These are phyloP conservation scores for Emmonsia crescens DNA, from an alignment of 2,329 filamentous ascomycete species.

Conservation along the genomic window DNA sequence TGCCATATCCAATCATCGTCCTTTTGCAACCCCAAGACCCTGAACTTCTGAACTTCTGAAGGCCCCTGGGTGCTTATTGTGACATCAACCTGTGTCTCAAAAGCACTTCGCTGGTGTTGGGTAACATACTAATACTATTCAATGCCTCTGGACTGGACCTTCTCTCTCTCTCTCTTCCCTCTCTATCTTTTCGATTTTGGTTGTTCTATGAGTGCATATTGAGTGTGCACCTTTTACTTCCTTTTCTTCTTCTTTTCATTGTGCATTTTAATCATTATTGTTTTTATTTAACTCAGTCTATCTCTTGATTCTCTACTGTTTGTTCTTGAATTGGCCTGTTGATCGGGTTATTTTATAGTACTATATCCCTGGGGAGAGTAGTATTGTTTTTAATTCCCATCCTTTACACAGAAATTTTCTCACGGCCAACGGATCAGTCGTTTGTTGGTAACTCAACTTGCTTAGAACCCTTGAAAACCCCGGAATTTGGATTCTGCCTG, in stretches of 20 bases:
- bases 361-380: background rate
- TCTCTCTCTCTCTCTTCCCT: slow-evolving; percentile 19
- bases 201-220: slow-evolving; percentile 16
- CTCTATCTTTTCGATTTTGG: slow-evolving; percentile 15
- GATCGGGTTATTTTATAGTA: slow-evolving; percentile 4
- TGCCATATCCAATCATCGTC: background rate
- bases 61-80: background rate
- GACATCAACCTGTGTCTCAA: background rate
- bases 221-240: slow-evolving; percentile 18
- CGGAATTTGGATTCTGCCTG: background rate
- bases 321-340: slow-evolving; percentile 14
- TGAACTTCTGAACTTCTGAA: too few species aligned
- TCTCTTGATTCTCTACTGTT: slow-evolving; percentile 10
- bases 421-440: background rate
- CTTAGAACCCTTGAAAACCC: background rate
- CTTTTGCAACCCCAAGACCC: background rate
- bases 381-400: background rate
- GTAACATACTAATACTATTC: background rate
- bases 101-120: background rate
- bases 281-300: slow-evolving; percentile 12
- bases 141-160: background rate
- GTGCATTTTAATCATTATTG: slow-evolving; percentile 12
- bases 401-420: background rate
- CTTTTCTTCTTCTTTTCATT: slow-evolving; percentile 17
- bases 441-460: background rate